Evolutionary conservation across 2,329 filamentous ascomycete genomes (phyloP).

Genomic region (Knufia petricola): DNA sequence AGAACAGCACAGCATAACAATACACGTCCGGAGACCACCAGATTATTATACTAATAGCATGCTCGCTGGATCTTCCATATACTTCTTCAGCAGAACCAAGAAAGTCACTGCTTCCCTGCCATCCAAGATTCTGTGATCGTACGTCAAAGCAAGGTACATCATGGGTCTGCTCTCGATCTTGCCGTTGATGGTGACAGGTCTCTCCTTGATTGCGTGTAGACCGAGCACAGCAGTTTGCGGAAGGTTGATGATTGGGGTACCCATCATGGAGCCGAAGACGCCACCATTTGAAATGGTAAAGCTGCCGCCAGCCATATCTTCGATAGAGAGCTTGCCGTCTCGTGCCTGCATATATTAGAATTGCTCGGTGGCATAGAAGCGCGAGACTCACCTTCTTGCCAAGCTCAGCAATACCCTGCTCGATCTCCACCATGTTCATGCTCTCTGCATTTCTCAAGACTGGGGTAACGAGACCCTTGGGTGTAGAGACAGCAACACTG

Average conservation of each 20-base stretch:
- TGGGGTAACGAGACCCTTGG: slow-evolving; percentile 93
- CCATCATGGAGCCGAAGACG: slow-evolving; percentile 94
- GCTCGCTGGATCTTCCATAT: slow-evolving; percentile 85
- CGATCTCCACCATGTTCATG: slow-evolving; percentile 80
- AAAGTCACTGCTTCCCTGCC: slow-evolving; percentile 94
- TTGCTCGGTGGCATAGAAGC: neutral
- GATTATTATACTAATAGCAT: slow-evolving; percentile 54
- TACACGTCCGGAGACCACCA: neutral
- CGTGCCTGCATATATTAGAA: slow-evolving; percentile 53
- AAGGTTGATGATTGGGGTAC: slow-evolving; percentile 91
- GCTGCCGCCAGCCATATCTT: slow-evolving; percentile 97
- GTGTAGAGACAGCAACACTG: slow-evolving; percentile 90
- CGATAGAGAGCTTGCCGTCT: slow-evolving; percentile 92
- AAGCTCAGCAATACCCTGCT: slow-evolving; percentile 82
- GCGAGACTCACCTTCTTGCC: slow-evolving; percentile 68
- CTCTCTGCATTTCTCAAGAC: slow-evolving; percentile 89
- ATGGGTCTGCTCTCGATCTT: slow-evolving; percentile 94
- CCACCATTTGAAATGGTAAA: slow-evolving; percentile 97
- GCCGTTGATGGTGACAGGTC: slow-evolving; percentile 78
- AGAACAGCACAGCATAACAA: neutral
- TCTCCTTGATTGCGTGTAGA: slow-evolving; percentile 93
- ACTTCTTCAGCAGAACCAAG: slow-evolving; percentile 94
- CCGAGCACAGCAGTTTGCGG: slow-evolving; percentile 59
- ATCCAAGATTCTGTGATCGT: slow-evolving; percentile 92
- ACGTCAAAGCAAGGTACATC: slow-evolving; percentile 98